Evolutionary conservation across 306 rosid species (phyloP).

Genomic region (Nissolia schottii): DNA sequence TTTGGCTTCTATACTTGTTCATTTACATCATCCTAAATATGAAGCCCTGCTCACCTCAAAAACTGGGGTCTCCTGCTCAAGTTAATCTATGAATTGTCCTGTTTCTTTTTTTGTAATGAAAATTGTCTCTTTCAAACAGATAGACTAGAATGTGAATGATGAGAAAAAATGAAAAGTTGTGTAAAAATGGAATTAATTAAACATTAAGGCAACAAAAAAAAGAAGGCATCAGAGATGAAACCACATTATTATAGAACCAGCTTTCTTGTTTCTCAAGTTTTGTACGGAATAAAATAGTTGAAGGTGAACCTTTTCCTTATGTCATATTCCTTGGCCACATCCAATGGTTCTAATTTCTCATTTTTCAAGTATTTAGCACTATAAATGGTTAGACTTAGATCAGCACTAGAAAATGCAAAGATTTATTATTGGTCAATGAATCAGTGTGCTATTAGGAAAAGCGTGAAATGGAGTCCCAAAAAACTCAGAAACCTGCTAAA

Average conservation of each 20-base stretch:
- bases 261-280: background rate
- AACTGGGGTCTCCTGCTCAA: background rate
- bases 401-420: background rate
- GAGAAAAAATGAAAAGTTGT: background rate
- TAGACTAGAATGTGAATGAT: background rate
- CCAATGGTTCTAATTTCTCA: background rate
- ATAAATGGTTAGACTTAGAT: background rate
- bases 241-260: background rate
- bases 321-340: background rate
- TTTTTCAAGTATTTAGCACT: background rate
- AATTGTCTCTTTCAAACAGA: background rate
- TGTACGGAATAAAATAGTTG: background rate
- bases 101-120: background rate
- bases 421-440: background rate
- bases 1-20: background rate
- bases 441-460: background rate
- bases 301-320: constrained; percentile 2
- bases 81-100: background rate
- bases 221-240: background rate
- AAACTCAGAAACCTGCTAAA: background rate
- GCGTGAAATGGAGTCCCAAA: background rate
- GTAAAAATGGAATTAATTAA: background rate
- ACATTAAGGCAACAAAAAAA: background rate
- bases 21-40: background rate
- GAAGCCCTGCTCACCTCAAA: background rate